Conservation (phyloP, 2,329 filamentous ascomycete genomes). For the Helotiales sp. region DNA sequence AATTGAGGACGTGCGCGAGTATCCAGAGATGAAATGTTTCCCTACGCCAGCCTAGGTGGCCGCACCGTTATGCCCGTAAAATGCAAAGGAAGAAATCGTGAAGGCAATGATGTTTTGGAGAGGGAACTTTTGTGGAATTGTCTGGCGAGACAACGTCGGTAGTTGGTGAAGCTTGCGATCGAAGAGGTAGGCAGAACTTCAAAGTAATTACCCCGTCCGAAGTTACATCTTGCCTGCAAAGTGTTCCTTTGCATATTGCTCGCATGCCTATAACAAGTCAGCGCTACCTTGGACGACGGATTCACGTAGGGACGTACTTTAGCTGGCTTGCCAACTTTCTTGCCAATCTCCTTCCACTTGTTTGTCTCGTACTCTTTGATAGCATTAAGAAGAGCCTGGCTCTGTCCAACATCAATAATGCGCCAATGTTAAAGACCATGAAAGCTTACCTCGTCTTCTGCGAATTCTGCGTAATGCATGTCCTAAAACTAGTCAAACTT, state of each 20-base stretch:
- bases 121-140: background rate
- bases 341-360: conserved; percentile 97
- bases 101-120: background rate
- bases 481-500: conserved; percentile 56
- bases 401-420: conserved; percentile 34
- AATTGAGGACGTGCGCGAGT: conserved; percentile 7
- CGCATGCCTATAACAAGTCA: conserved; percentile 62
- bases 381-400: conserved; percentile 72
- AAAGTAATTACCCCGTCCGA: background rate
- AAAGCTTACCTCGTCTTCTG: conserved; percentile 81
- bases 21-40: conserved; percentile 8
- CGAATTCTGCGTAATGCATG: conserved; percentile 99
- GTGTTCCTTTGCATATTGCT: conserved; percentile 96
- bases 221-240: conserved; percentile 48
- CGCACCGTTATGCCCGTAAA: conserved; percentile 13
- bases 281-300: conserved; percentile 22
- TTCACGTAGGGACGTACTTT: conserved; percentile 58
- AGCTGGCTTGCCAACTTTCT: conserved; percentile 95
- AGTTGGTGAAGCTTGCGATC: background rate
- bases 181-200: background rate
- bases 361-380: conserved; percentile 99
- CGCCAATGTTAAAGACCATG: background rate
- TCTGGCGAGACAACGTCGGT: background rate
- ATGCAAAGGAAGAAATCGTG: conserved; percentile 9
- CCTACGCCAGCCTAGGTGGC: conserved; percentile 22